A percentile compares a stretch with the other conserved stretches of the same genome.
Evolutionary conservation across 805 yeast species (phyloP).

Genomic region (Ogataea chonburiensis): DNA sequence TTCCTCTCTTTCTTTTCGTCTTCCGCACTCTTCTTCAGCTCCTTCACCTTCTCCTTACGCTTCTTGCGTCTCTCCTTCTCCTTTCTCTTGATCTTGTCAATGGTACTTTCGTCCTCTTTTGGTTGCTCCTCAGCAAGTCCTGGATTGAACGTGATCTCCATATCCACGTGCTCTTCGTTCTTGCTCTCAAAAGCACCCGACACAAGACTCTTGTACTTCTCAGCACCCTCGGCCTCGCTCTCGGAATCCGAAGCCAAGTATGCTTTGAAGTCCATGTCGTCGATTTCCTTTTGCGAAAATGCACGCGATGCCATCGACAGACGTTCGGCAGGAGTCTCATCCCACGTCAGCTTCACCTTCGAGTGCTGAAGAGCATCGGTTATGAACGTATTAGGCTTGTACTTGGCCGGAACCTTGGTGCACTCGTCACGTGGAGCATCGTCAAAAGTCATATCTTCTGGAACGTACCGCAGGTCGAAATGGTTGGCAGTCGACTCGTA

Average conservation of each 20-base stretch:
- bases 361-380: constrained; percentile 97
- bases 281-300: constrained; percentile 84
- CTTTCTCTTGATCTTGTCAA: constrained; percentile 77
- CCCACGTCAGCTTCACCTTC: constrained; percentile 96
- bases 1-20: constrained; percentile 46
- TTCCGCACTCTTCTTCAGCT: constrained; percentile 50
- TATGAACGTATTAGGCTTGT: constrained; percentile 76
- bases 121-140: constrained; percentile 55
- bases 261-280: constrained; percentile 89
- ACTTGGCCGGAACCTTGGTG: constrained; percentile 66
- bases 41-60: constrained; percentile 75
- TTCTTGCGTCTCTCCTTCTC: constrained; percentile 90
- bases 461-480: constrained; percentile 88
- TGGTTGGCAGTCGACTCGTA: constrained; percentile 93
- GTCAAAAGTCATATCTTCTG: constrained; percentile 88
- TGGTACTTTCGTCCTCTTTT: constrained; percentile 58
- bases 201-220: constrained; percentile 58
- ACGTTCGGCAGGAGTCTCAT: constrained; percentile 94
- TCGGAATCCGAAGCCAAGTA: constrained; percentile 80
- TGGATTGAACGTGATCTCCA: constrained; percentile 96
- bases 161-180: constrained; percentile 65
- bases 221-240: constrained; percentile 45
- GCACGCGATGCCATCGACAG: constrained; percentile 71
- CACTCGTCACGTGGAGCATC: constrained; percentile 76
- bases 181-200: constrained; percentile 33